Conservation (phyloP, 2,329 filamentous ascomycete species). For the Bretziella fagacearum region DNA sequence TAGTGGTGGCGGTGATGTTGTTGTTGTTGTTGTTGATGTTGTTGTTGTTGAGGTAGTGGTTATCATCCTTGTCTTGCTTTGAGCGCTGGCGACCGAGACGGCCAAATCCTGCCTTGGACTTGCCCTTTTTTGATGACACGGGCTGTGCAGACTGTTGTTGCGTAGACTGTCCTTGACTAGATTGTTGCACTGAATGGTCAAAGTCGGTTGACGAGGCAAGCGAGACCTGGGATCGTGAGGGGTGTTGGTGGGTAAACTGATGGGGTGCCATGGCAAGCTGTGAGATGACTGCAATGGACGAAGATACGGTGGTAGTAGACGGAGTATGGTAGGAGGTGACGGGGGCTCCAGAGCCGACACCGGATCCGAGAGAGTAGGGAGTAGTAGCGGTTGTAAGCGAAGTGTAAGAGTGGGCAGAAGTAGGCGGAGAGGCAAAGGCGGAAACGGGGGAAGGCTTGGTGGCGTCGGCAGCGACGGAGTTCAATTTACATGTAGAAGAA, state of each 20-base stretch:
- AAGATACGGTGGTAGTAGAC: neutral
- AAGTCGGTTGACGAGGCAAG: constrained; percentile 32
- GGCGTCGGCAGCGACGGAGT: neutral
- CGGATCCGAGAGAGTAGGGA: neutral
- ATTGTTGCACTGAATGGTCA: constrained; percentile 22
- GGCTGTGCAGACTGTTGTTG: neutral
- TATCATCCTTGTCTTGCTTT: constrained; percentile 32
- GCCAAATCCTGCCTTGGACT: constrained; percentile 36
- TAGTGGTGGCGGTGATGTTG: too few relatives aligned
- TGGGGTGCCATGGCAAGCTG: constrained; percentile 19
- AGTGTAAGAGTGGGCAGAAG: constrained; percentile 1
- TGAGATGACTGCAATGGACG: constrained; percentile 17
- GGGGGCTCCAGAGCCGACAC: neutral
- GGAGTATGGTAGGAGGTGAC: neutral
- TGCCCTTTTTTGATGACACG: constrained; percentile 27
- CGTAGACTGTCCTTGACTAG: neutral
- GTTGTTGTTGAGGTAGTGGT: too few relatives aligned
- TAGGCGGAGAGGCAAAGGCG: neutral
- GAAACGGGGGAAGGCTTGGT: neutral
- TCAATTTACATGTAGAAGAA: neutral
- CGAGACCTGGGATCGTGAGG: constrained; percentile 36
- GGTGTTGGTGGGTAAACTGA: constrained; percentile 25
- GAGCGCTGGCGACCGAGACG: constrained; percentile 36
- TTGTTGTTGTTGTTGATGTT: too few relatives aligned
- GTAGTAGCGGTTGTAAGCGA: neutral